Evolutionary conservation across 2,329 filamentous ascomycete species (phyloP), one percentile per base, ranked within the genome.

Genomic region (Oidium heveae): DNA sequence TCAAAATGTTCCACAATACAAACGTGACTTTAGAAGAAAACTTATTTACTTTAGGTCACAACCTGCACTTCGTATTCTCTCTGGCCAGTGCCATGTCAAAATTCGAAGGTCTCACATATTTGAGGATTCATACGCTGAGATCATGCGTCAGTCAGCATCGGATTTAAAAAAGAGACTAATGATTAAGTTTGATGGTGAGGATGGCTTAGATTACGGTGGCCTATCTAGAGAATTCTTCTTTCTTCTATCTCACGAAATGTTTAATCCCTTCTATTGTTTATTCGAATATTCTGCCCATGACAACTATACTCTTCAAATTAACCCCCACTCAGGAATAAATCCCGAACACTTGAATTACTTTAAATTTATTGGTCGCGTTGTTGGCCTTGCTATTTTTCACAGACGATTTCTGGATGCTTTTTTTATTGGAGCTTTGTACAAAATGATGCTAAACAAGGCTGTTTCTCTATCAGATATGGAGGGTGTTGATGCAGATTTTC

Each of bases 201-300:
- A 98, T 64, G 91, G 91, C 69, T 72, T 98, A 57, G 91, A 98
- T 69, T 98, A 98, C 65, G 91, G 91, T 68, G 91, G 91, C 74
- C 76, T 98, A 55, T 98, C 91, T 37, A 77, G 88, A 76, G 91
- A 98, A 70, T 98, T 98, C 74, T 98, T 98, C 75, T 98, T 98
- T 79, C 74, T 98, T 43, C 78, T 98, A 55, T 96, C 89, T 16
- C 91, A 98, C 70, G 91, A 98, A 72, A 98, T 98, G 91, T 98
- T 98, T 73, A 98, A 98, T 68, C 91, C 91, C 34, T 98, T 98
- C 71, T 98, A 98, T 72, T 98, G 91, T 68, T 75, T 98, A 54
- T 98, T 98, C 73, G 91, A 98, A 71, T 98, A 98, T 69, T 96
- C 91, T 28, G 91, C 91, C 41, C 91, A 98, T 73, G 91, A 98